These are phyloP conservation scores for Neurospora sublineolata DNA, from an alignment of 495 filamentous ascomycete genomes.

Conservation along the genomic window DNA sequence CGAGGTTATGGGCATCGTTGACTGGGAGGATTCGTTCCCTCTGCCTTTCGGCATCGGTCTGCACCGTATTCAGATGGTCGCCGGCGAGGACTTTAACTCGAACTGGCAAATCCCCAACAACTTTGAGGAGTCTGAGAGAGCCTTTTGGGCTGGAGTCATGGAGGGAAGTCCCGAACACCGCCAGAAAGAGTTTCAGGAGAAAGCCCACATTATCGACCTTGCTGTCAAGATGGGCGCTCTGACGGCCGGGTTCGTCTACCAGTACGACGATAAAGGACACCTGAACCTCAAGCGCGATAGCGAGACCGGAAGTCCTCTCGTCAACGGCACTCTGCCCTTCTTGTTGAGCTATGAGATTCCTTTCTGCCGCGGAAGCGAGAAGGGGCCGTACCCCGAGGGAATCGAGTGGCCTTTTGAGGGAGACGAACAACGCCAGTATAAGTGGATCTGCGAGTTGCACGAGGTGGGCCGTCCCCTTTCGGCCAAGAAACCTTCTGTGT, in stretches of 20 bases:
- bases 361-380: not conserved
- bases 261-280: not conserved
- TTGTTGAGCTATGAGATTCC: not conserved
- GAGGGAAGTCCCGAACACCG: not conserved
- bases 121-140: not conserved
- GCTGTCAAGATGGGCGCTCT: not conserved
- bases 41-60: conserved; percentile 25
- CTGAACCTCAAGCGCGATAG: not conserved
- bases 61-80: conserved; percentile 9
- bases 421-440: not conserved
- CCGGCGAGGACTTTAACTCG: not conserved
- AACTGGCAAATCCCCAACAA: not conserved
- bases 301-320: not conserved
- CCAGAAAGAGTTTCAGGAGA: not conserved
- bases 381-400: not conserved
- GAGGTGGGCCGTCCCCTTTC: not conserved
- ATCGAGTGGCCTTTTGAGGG: not conserved
- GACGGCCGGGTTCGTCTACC: not conserved
- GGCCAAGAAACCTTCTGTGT: not conserved
- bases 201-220: not conserved
- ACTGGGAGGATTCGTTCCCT: conserved; percentile 23
- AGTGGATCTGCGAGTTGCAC: not conserved
- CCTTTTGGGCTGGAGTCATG: not conserved
- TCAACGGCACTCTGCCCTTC: not conserved
- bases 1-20: conserved; percentile 25